phyloP scores from a whole-genome alignment of 352 stramenopile species.

The Aphanomyces euteiches region DNA sequence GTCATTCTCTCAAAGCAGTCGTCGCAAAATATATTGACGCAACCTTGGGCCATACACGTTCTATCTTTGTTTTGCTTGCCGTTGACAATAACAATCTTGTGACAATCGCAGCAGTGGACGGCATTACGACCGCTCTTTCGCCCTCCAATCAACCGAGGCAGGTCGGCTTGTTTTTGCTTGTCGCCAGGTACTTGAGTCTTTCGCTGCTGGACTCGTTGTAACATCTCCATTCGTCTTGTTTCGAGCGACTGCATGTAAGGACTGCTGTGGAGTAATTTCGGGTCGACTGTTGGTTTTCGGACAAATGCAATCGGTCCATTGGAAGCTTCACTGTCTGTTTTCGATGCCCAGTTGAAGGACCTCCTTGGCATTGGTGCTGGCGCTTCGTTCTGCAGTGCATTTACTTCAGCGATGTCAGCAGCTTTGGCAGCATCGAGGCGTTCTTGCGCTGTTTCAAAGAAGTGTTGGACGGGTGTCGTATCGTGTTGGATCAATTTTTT shows the following conservation, averaged over 20 bases:
- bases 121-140: constrained; percentile 57
- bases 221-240: constrained; percentile 45
- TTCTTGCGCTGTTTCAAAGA: constrained; percentile 35
- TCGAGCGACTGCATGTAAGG: constrained; percentile 58
- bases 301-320: background rate
- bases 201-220: constrained; percentile 45
- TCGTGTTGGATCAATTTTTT: constrained; percentile 28
- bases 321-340: constrained; percentile 1
- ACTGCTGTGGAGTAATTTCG: constrained; percentile 44
- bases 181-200: constrained; percentile 64
- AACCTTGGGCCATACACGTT: constrained; percentile 53
- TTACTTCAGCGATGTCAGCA: no score
- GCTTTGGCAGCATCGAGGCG: background rate
- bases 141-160: constrained; percentile 73
- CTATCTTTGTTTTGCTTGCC: constrained; percentile 33
- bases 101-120: constrained; percentile 59
- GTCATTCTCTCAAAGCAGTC: constrained; percentile 49
- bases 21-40: constrained; percentile 57
- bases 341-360: constrained; percentile 36
- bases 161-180: constrained; percentile 41
- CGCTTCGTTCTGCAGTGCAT: no score
- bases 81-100: constrained; percentile 37
- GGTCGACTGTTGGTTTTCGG: background rate
- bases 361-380: no score
- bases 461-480: constrained; percentile 37